These are phyloP conservation scores for Trichoderma cornu-damae DNA, from an alignment of 2,329 filamentous ascomycete genomes.

Conservation along the genomic window DNA sequence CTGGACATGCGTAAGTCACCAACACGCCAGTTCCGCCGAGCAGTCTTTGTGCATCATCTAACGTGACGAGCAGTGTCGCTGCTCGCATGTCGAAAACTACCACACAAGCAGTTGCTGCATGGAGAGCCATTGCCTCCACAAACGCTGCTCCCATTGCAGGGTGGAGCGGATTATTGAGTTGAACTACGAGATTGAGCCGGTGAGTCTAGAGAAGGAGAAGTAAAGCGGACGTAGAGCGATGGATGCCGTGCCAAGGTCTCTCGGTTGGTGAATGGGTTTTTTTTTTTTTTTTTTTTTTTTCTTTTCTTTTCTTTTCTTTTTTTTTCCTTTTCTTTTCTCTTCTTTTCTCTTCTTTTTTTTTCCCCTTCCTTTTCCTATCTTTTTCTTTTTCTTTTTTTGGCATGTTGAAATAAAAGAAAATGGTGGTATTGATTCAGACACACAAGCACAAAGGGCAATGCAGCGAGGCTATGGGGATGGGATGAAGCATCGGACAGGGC, in stretches of 20 bases:
- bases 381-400: neutral
- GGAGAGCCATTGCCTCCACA: conserved; percentile 8
- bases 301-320: neutral
- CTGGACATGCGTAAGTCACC: conserved; percentile 32
- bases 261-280: neutral
- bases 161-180: neutral
- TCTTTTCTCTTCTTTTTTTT: no score
- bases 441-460: neutral
- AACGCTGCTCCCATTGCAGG: conserved; percentile 5
- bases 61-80: conserved; percentile 22
- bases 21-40: neutral
- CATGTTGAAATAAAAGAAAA: neutral
- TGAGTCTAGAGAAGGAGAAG: neutral
- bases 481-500: neutral
- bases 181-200: neutral
- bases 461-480: neutral
- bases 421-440: neutral
- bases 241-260: neutral
- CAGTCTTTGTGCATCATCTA: neutral
- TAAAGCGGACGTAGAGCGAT: neutral
- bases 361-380: neutral
- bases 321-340: neutral
- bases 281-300: neutral
- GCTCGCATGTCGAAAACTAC: conserved; percentile 2
- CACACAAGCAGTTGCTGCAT: conserved; percentile 4